Evolutionary conservation across 352 stramenopile genomes (phyloP).

Genomic region (Pilasporangium apinafurcum): DNA sequence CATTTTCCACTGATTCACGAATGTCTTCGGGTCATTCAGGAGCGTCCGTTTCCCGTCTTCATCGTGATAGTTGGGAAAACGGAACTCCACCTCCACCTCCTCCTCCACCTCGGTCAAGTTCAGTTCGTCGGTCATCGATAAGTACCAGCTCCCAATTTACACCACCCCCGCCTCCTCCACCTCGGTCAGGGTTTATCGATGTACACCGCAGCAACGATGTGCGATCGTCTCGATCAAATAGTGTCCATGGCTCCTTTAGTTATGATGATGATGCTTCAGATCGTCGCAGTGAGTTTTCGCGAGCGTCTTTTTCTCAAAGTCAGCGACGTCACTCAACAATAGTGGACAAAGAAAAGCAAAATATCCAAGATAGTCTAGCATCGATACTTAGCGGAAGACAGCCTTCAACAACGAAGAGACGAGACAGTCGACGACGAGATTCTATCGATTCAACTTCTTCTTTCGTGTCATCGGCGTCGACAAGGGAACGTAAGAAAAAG

Average conservation of each 20-base stretch:
- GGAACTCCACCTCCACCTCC: conserved; percentile 13
- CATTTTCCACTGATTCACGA: conserved; percentile 28
- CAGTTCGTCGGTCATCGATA: too few species aligned
- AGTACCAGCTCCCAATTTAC: too few species aligned
- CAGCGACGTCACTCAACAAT: conserved; percentile 26
- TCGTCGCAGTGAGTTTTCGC: conserved; percentile 21
- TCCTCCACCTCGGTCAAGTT: conserved; percentile 3
- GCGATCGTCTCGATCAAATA: conserved; percentile 45
- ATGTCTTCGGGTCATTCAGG: conserved; percentile 39
- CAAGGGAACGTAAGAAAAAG: conserved; percentile 14
- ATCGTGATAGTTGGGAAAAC: conserved; percentile 7
- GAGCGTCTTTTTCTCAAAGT: conserved; percentile 40
- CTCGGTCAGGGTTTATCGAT: conserved; percentile 7
- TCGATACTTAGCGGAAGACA: conserved; percentile 54
- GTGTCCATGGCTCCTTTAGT: conserved; percentile 48
- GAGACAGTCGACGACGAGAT: conserved; percentile 22
- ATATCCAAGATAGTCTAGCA: conserved; percentile 49
- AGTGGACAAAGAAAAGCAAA: conserved; percentile 30
- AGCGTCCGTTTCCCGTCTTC: conserved; percentile 18
- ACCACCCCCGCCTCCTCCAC: conserved; percentile 9
- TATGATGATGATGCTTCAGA: conserved; percentile 17
- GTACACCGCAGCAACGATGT: conserved; percentile 3
- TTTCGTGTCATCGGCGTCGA: conserved; percentile 14
- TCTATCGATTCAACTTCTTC: conserved; percentile 49
- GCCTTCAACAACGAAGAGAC: conserved; percentile 9